These are phyloP conservation scores for Coccomyxa sp. DNA, from an alignment of 139 green algal genomes.

Conservation along the genomic window DNA sequence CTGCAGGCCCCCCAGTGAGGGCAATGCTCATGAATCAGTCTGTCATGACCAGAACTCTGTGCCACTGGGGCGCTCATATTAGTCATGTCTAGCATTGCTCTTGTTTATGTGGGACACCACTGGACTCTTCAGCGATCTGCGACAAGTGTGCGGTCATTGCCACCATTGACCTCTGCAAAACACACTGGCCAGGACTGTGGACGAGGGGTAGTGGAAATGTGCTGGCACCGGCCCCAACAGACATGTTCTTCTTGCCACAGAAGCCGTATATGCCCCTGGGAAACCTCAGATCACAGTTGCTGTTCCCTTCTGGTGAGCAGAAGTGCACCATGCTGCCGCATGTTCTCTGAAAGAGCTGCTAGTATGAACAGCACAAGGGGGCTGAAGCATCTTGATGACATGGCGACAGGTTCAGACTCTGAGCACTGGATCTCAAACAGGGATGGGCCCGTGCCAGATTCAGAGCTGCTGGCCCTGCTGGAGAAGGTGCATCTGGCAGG, in stretches of 20 bases:
- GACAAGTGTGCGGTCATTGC: too few species aligned
- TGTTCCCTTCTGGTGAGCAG: conserved; percentile 59
- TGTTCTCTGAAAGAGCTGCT: neutral
- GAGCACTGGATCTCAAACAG: neutral
- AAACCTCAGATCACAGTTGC: conserved; percentile 74
- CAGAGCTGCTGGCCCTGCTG: conserved; percentile 43
- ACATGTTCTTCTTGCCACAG: conserved; percentile 88
- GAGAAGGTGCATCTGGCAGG: conserved; percentile 36
- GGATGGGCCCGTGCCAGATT: conserved; percentile 25
- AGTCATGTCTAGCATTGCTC: too few species aligned
- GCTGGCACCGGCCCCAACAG: conserved; percentile 5
- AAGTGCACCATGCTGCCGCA: neutral
- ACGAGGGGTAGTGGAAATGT: conserved; percentile 35
- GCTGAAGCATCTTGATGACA: too few species aligned
- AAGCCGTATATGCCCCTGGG: conserved; percentile 89
- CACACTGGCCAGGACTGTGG: conserved; percentile 40
- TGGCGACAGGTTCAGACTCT: neutral
- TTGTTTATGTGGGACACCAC: too few species aligned
- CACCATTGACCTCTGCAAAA: too few species aligned
- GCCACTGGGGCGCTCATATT: too few species aligned
- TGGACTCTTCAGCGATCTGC: too few species aligned
- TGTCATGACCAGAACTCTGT: too few species aligned
- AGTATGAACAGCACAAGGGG: too few species aligned
- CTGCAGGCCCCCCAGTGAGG: neutral
- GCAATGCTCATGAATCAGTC: neutral